Conservation (phyloP, 306 rosid genomes). For the Cercis canadensis region DNA sequence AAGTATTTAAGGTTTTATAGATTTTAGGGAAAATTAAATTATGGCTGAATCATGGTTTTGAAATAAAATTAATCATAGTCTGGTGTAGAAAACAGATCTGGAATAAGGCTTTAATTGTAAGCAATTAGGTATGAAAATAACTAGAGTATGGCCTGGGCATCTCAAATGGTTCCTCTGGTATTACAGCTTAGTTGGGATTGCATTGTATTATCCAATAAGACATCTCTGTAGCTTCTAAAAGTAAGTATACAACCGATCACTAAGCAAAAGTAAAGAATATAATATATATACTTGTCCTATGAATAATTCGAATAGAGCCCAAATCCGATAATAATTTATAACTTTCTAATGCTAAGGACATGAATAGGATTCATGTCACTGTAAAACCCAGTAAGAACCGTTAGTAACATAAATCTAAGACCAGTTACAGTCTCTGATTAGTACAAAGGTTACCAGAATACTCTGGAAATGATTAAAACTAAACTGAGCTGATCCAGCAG, state of each 20-base stretch:
- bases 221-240: slow-evolving; percentile 2
- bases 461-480: background rate
- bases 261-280: no score
- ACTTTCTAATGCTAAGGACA: background rate
- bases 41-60: background rate
- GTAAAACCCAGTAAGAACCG: slow-evolving; percentile 15
- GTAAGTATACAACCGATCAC: slow-evolving; percentile 5
- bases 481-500: background rate
- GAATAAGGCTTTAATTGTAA: background rate
- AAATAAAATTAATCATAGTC: background rate
- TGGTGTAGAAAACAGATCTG: background rate
- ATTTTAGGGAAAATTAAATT: background rate
- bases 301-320: background rate
- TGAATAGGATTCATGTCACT: slow-evolving; percentile 2
- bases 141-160: background rate
- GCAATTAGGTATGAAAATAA: background rate
- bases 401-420: slow-evolving; percentile 6
- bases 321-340: background rate
- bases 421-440: slow-evolving; percentile 21
- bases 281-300: background rate
- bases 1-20: background rate
- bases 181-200: background rate
- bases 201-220: background rate
- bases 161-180: background rate
- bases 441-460: background rate